A percentile compares a stretch with the other conserved stretches of the same genome.
Evolutionary conservation across 495 filamentous ascomycete genomes (phyloP).

Genomic region (Pyrenula aspistea): DNA sequence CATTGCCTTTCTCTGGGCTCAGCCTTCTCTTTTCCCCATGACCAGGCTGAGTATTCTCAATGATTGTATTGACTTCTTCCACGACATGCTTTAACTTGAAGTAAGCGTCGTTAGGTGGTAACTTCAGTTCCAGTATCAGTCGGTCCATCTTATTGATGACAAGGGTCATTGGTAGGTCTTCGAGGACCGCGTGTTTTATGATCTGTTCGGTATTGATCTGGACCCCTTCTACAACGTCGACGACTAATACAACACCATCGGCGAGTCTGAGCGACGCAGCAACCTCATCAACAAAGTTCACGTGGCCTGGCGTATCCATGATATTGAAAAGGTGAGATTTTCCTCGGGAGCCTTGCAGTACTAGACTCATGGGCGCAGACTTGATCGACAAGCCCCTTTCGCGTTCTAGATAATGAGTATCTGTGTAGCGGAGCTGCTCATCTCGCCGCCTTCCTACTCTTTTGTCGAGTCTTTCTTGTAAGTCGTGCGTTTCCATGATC

Average conservation of each 20-base stretch:
- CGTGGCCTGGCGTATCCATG: slow-evolving; percentile 91
- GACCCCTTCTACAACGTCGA: slow-evolving; percentile 96
- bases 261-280: slow-evolving; percentile 76
- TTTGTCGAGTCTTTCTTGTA: slow-evolving; percentile 64
- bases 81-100: slow-evolving; percentile 98
- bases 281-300: slow-evolving; percentile 96
- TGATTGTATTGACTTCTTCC: slow-evolving; percentile 92
- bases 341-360: slow-evolving; percentile 73
- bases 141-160: slow-evolving; percentile 97
- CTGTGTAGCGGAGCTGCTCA: slow-evolving; percentile 89
- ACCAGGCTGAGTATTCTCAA: slow-evolving; percentile 77
- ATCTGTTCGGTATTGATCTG: slow-evolving; percentile 94
- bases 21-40: slow-evolving; percentile 68
- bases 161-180: slow-evolving; percentile 78
- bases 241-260: slow-evolving; percentile 85
- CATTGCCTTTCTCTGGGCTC: slow-evolving; percentile 95
- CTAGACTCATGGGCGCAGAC: slow-evolving; percentile 84
- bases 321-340: slow-evolving; percentile 97
- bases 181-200: slow-evolving; percentile 87
- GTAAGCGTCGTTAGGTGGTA: slow-evolving; percentile 91
- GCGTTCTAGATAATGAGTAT: slow-evolving; percentile 77
- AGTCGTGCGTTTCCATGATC: slow-evolving; percentile 85
- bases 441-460: slow-evolving; percentile 70
- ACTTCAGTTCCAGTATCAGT: slow-evolving; percentile 84
- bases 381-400: slow-evolving; percentile 91